Conservation (phyloP, 176 grass and related monocot species). For the Luzula sylvatica region DNA sequence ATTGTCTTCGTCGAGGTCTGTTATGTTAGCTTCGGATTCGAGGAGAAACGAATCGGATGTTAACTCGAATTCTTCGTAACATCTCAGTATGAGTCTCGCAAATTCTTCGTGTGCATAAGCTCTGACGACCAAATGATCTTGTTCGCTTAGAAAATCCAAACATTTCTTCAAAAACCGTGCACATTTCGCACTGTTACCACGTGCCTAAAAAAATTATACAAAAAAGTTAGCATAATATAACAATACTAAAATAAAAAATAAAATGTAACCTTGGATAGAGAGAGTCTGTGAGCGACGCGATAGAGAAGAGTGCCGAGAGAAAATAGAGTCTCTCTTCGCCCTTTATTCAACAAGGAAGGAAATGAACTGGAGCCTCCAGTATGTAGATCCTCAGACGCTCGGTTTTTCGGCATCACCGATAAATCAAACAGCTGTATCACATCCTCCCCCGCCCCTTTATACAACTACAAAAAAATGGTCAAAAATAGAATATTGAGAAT, state of each 20-base stretch:
- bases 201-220: conserved; percentile 42
- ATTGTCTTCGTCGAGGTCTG: conserved; percentile 64
- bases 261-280: conserved; percentile 95
- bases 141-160: conserved; percentile 84
- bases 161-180: conserved; percentile 93
- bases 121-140: conserved; percentile 87
- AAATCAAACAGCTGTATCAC: conserved; percentile 89
- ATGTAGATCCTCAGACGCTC: conserved; percentile 55
- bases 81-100: conserved; percentile 88
- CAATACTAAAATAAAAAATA: neutral
- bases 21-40: conserved; percentile 87
- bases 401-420: conserved; percentile 61
- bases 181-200: conserved; percentile 77
- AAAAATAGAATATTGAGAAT: neutral
- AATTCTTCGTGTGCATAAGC: conserved; percentile 96
- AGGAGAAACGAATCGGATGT: conserved; percentile 66
- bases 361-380: conserved; percentile 48
- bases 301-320: conserved; percentile 89
- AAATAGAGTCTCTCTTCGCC: conserved; percentile 82
- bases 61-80: conserved; percentile 89
- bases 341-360: conserved; percentile 73
- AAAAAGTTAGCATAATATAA: neutral
- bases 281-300: conserved; percentile 95
- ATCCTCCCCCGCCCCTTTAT: conserved; percentile 94
- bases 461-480: conserved; percentile 51